Conservation (phyloP, 148 eudicot genomes). For the Diospyros lotus region DNA sequence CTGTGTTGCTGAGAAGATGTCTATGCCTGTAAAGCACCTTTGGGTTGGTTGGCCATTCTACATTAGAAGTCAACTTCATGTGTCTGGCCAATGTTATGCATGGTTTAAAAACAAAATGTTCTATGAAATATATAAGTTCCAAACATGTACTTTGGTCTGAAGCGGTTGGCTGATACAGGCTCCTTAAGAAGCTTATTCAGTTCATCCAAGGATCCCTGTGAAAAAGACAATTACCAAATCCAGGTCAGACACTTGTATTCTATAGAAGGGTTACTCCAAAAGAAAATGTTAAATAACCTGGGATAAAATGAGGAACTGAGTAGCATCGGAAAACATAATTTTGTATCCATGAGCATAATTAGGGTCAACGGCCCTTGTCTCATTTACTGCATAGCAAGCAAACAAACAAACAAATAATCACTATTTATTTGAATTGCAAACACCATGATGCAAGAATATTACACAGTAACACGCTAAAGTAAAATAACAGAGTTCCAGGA, state of each 20-base stretch:
- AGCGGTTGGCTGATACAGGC: constrained; percentile 73
- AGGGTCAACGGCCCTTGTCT: constrained; percentile 61
- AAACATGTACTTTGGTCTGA: constrained; percentile 69
- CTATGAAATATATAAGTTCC: constrained; percentile 4
- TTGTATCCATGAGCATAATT: constrained; percentile 63
- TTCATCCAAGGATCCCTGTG: constrained; percentile 64
- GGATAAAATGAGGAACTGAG: constrained; percentile 69
- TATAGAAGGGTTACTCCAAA: no score
- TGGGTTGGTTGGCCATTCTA: not conserved
- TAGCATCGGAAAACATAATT: constrained; percentile 69
- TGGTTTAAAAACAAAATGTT: not conserved
- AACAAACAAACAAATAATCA: constrained; percentile 6
- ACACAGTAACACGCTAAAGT: no score
- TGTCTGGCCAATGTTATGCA: not conserved
- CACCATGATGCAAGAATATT: not conserved
- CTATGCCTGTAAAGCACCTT: not conserved
- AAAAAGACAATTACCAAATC: constrained; percentile 11
- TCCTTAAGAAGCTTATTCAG: constrained; percentile 61
- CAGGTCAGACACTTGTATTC: not conserved
- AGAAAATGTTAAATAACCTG: constrained; percentile 40
- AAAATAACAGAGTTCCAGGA: no score
- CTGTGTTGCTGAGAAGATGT: not conserved
- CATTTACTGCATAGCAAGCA: constrained; percentile 40
- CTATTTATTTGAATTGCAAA: not conserved
- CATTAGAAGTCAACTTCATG: not conserved